Conservation (phyloP, 2,329 filamentous ascomycete genomes). For the Fusarium coffeatum region DNA sequence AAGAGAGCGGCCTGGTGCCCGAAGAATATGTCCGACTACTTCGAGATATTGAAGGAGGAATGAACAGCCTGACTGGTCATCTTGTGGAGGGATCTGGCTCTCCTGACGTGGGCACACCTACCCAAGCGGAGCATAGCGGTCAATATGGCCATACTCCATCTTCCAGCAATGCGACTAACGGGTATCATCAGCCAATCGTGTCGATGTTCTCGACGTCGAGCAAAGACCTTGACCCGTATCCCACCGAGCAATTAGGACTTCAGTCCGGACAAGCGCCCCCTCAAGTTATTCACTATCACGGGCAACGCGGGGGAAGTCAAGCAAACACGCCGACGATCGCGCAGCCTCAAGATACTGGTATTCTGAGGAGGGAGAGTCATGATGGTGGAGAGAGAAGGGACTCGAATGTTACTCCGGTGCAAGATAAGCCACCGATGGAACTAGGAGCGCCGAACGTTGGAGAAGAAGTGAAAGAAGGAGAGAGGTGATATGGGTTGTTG, state of each 20-base stretch:
- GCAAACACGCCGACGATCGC: slow-evolving; percentile 71
- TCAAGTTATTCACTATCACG: slow-evolving; percentile 75
- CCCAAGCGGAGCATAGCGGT: slow-evolving; percentile 66
- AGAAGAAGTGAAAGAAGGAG: slow-evolving; percentile 40
- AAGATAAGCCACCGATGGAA: slow-evolving; percentile 49
- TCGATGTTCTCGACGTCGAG: slow-evolving; percentile 78
- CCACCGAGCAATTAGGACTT: slow-evolving; percentile 71
- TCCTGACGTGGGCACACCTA: slow-evolving; percentile 70
- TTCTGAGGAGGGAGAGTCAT: slow-evolving; percentile 62
- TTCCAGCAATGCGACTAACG: slow-evolving; percentile 63
- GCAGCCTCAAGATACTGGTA: slow-evolving; percentile 61
- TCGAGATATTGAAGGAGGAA: slow-evolving; percentile 91
- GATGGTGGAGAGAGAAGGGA: slow-evolving; percentile 58
- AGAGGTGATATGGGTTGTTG: slow-evolving; percentile 44
- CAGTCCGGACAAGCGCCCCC: slow-evolving; percentile 72
- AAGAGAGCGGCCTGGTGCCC: slow-evolving; percentile 92
- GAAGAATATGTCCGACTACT: slow-evolving; percentile 96
- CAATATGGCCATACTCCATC: slow-evolving; percentile 62
- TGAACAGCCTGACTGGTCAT: slow-evolving; percentile 76
- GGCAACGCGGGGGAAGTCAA: slow-evolving; percentile 74
- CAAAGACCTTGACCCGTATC: slow-evolving; percentile 75
- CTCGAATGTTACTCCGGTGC: slow-evolving; percentile 50
- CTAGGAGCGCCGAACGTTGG: slow-evolving; percentile 25
- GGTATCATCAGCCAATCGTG: slow-evolving; percentile 75
- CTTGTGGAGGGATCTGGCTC: slow-evolving; percentile 63